A percentile compares a stretch with the other conserved stretches of the same genome.
Evolutionary conservation across 1,284 basidiomycete species (phyloP).

Genomic region (Exobasidium rhododendri): DNA sequence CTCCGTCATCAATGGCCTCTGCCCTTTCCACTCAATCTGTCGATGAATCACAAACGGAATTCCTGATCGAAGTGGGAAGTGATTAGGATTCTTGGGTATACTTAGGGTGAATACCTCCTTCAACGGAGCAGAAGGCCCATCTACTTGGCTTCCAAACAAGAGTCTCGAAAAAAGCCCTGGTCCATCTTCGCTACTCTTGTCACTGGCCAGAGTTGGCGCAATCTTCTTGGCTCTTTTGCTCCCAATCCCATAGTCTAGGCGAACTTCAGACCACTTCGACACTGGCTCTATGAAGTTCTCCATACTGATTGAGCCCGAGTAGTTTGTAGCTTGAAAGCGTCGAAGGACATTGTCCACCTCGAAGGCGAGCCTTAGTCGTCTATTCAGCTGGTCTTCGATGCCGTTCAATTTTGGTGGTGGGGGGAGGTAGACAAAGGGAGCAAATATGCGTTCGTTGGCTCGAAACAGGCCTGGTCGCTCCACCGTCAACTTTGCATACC

Average conservation of each 20-base stretch:
- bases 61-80: constrained; percentile 10
- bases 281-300: constrained; percentile 17
- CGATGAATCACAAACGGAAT: constrained; percentile 9
- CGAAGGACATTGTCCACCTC: constrained; percentile 24
- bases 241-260: not conserved
- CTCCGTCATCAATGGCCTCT: not conserved
- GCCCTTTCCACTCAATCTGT: not conserved
- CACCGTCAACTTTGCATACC: constrained; percentile 46
- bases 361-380: constrained; percentile 23
- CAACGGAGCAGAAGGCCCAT: not conserved
- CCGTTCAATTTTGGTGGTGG: constrained; percentile 23
- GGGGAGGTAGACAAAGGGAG: constrained; percentile 46
- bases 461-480: constrained; percentile 39
- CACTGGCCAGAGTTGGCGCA: not conserved
- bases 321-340: constrained; percentile 3
- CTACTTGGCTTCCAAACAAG: constrained; percentile 8
- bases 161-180: constrained; percentile 8
- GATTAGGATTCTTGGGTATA: constrained; percentile 10
- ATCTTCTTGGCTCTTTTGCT: not conserved
- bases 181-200: not conserved
- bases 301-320: not conserved
- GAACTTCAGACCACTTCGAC: constrained; percentile 15
- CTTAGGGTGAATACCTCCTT: constrained; percentile 3
- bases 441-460: constrained; percentile 40
- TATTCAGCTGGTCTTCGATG: constrained; percentile 20